Base-by-base conservation (phyloP, 306 rosid genomes). In the Ammopiptanthus mongolicus region DNA sequence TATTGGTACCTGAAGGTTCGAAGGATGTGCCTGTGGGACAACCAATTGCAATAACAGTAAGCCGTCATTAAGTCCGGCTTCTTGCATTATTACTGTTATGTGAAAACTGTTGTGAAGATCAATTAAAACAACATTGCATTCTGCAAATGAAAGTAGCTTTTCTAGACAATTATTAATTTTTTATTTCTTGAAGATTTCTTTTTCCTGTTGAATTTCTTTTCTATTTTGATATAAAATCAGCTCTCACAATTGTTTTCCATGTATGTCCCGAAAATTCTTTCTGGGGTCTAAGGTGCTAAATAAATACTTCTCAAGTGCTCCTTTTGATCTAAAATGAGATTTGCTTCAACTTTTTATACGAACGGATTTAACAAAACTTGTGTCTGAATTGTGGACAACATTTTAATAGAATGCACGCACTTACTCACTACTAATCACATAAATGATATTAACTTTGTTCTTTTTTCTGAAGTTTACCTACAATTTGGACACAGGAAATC, bases 21-120 rank as follows among this genome's bases (percentile, higher is more conserved):
- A 93, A 93, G 81, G 96, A 88, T 46, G 91, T 93, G 74, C 95
- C 88, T 53, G 98, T 93, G 72, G 96, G 96, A 59, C 96, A 85
- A 75, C 95, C 98, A 46, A 93, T 93, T 79, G 96, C 96, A 78
- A 78, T 93, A 66, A 90, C 88, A 84, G 98, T 91, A 85, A 34
- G 76, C 72, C 55, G 28, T 65, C 60, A 71, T 76, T 29, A 65
- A 47, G 69, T 83, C 78, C 69, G 34, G 19, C 48, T 56, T 78
- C 52, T 63, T 78, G 59, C 71, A 68, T 70, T 48, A 47, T 65
- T 77, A 46, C 23, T 62, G 69, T 68, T 76, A 19, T 50, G 9
- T 50, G 52, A 28, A 62, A n/a, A 21, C 47, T 55, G 17, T 76
- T 56, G 48, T 46, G n/a, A 50, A 47, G 34, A 70, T 59, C 31